phyloP scores from a whole-genome alignment of 768 basidiomycete genomes.

The Pleurotus platypus region DNA sequence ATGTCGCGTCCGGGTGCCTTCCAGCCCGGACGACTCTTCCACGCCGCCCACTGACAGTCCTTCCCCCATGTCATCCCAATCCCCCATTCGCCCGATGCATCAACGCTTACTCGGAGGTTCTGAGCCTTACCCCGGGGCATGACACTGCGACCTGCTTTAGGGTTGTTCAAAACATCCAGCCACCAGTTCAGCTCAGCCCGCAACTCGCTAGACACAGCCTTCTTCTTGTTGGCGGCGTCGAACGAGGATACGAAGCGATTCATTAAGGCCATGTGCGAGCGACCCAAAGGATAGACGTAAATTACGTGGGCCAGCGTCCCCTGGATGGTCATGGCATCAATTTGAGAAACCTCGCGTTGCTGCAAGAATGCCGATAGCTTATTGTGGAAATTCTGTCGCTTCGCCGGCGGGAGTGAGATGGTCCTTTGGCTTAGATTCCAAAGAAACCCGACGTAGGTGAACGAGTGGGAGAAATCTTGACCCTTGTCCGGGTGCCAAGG shows the following conservation, averaged over 20 bases:
- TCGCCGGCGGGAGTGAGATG: conserved; percentile 22
- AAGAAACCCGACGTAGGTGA: conserved; percentile 23
- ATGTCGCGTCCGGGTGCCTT: conserved; percentile 15
- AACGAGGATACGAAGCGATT: conserved; percentile 20
- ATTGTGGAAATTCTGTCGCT: conserved; percentile 18
- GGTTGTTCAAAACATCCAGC: conserved; percentile 6
- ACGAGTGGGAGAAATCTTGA: conserved; percentile 10
- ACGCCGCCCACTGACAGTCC: conserved; percentile 16
- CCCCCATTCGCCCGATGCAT: conserved; percentile 18
- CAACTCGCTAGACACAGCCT: conserved; percentile 15
- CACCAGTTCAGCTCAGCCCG: conserved; percentile 28
- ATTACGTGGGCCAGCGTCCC: conserved; percentile 29
- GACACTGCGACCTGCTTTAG: background rate
- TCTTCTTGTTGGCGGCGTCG: conserved; percentile 9
- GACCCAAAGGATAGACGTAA: conserved; percentile 17
- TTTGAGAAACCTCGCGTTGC: background rate
- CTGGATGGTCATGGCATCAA: conserved; percentile 17
- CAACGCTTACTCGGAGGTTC: conserved; percentile 14
- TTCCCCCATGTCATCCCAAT: conserved; percentile 13
- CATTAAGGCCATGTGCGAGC: conserved; percentile 18
- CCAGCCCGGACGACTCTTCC: conserved; percentile 13
- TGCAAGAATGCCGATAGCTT: conserved; percentile 12
- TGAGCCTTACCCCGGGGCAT: background rate
- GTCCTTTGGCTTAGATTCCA: conserved; percentile 24
- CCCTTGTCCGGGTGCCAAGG: conserved; percentile 23